phyloP scores from a whole-genome alignment of 495 filamentous ascomycete genomes.

The Aspergillus incahuasiensis region DNA sequence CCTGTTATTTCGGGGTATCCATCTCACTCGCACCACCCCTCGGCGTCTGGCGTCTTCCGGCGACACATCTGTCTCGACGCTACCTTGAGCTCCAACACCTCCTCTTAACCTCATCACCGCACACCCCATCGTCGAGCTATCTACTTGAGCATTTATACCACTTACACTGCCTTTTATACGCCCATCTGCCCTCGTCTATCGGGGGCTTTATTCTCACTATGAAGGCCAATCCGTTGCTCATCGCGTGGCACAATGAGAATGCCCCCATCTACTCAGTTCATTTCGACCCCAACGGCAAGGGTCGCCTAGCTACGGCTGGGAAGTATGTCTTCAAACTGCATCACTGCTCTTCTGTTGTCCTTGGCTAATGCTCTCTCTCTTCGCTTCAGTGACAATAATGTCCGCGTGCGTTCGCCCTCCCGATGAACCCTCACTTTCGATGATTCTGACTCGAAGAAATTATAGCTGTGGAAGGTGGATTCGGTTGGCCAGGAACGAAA shows the following conservation, averaged over 20 bases:
- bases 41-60: neutral
- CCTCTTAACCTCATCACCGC: neutral
- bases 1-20: neutral
- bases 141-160: neutral
- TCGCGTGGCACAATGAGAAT: slow-evolving; percentile 95
- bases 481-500: slow-evolving; percentile 79
- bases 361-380: slow-evolving; percentile 5
- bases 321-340: slow-evolving; percentile 38
- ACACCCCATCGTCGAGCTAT: neutral
- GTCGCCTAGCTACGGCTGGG: slow-evolving; percentile 86
- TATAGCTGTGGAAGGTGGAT: slow-evolving; percentile 86
- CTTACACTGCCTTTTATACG: neutral
- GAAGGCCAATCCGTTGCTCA: slow-evolving; percentile 86
- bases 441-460: slow-evolving; percentile 28
- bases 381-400: slow-evolving; percentile 75
- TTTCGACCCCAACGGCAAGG: slow-evolving; percentile 91
- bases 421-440: slow-evolving; percentile 11
- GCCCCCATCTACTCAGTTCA: slow-evolving; percentile 92
- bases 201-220: slow-evolving; percentile 51
- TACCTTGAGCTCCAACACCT: neutral
- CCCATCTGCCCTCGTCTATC: neutral
- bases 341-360: neutral
- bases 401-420: slow-evolving; percentile 62
- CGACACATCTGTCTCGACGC: neutral
- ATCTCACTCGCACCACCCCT: neutral